Evolutionary conservation across 108 stramenopile species (phyloP).

Genomic region (Chaetoceros muelleri): DNA sequence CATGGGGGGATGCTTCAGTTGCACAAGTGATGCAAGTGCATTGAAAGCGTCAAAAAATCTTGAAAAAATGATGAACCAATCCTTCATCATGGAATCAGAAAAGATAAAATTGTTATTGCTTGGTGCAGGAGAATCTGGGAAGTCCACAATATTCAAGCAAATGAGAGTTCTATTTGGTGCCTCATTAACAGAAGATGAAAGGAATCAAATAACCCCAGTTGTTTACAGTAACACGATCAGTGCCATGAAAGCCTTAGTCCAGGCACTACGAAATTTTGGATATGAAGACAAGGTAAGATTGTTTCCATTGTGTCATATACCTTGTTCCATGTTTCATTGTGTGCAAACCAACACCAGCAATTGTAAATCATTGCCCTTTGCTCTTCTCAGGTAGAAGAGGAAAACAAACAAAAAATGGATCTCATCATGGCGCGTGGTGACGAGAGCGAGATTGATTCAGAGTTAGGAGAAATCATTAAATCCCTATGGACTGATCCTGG

Average conservation of each 20-base stretch:
- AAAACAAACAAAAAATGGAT: slow-evolving; percentile 29
- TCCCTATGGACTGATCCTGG: slow-evolving; percentile 46
- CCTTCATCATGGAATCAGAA: slow-evolving; percentile 20
- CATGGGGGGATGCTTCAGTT: slow-evolving; percentile 29
- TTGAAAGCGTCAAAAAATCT: slow-evolving; percentile 31
- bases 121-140: slow-evolving; percentile 98
- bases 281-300: slow-evolving; percentile 38
- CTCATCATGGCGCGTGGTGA: slow-evolving; percentile 21
- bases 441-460: slow-evolving; percentile 31
- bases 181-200: slow-evolving; percentile 60
- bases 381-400: slow-evolving; percentile 20
- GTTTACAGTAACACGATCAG: slow-evolving; percentile 68
- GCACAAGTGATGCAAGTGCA: slow-evolving; percentile 15
- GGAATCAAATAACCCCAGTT: slow-evolving; percentile 71
- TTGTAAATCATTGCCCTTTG: too few relatives aligned
- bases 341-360: too few relatives aligned
- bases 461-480: slow-evolving; percentile 44
- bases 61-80: slow-evolving; percentile 21
- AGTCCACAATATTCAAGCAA: slow-evolving; percentile 97
- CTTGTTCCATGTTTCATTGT: neutral
- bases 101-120: slow-evolving; percentile 95
- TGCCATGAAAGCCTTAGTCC: slow-evolving; percentile 59
- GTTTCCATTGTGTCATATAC: too few relatives aligned
- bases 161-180: slow-evolving; percentile 73
- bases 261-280: slow-evolving; percentile 49